Evolutionary conservation across 2,329 filamentous ascomycete species (phyloP).

Genomic region (Rachicladosporium sp.): DNA sequence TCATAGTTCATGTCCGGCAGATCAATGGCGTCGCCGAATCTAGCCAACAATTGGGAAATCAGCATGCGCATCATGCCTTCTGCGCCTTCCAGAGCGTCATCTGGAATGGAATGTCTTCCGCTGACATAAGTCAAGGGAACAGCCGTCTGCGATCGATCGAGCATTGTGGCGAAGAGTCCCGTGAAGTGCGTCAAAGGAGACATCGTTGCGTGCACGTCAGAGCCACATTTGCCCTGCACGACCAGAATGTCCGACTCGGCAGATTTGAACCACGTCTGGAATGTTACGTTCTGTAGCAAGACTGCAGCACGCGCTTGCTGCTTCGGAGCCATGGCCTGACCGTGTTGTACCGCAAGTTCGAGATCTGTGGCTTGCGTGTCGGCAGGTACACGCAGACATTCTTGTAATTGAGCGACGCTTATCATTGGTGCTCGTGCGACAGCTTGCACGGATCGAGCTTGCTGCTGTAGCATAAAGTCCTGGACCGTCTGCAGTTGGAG

Average conservation of each 20-base stretch:
- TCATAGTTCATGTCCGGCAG: not conserved
- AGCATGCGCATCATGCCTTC: conserved; percentile 1
- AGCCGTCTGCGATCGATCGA: not conserved
- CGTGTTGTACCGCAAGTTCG: not conserved
- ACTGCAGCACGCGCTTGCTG: not conserved
- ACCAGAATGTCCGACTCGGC: not conserved
- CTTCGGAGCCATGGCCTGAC: not conserved
- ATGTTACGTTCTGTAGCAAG: not conserved
- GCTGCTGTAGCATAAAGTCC: too few relatives aligned
- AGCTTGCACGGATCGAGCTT: too few relatives aligned
- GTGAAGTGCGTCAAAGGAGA: conserved; percentile 1
- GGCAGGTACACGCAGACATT: too few relatives aligned
- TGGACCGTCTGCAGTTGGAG: too few relatives aligned
- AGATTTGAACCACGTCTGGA: conserved; percentile 1
- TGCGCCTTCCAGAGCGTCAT: not conserved
- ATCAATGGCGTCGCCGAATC: not conserved
- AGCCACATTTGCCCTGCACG: not conserved
- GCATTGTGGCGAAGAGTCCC: not conserved
- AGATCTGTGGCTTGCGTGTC: too few relatives aligned
- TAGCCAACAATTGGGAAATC: not conserved
- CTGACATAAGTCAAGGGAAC: not conserved
- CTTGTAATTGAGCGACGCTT: too few relatives aligned
- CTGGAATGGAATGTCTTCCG: not conserved
- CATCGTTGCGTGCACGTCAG: not conserved
- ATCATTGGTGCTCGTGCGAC: too few relatives aligned